A percentile compares a stretch with the other conserved stretches of the same genome.
Conservation (phyloP, 1,284 basidiomycete genomes). For the Sporisorium scitamineum region DNA sequence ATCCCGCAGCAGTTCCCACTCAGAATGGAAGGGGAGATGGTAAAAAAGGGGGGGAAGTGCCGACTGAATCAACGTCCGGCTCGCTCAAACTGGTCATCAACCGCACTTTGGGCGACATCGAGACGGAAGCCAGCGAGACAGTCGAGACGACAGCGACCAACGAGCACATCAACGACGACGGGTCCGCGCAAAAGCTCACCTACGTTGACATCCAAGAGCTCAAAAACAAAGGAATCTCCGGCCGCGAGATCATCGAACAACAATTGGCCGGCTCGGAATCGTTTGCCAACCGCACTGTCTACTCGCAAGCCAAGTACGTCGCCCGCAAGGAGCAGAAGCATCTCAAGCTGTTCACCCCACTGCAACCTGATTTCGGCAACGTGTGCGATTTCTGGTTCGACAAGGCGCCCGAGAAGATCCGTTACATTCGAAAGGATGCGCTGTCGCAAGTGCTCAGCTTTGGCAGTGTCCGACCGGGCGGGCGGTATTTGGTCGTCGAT, state of each 20-base stretch:
- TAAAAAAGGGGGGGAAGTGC: conserved; percentile 5
- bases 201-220: conserved; percentile 67
- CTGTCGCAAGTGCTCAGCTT: conserved; percentile 87
- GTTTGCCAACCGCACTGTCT: conserved; percentile 63
- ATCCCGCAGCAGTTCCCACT: conserved; percentile 3
- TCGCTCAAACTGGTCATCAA: conserved; percentile 52
- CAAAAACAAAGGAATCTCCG: conserved; percentile 63
- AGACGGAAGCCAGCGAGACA: conserved; percentile 43
- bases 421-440: conserved; percentile 87
- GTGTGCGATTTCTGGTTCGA: conserved; percentile 88
- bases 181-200: conserved; percentile 64
- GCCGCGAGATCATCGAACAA: conserved; percentile 65
- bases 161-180: conserved; percentile 68
- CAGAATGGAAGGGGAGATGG: conserved; percentile 13
- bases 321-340: conserved; percentile 72
- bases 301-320: conserved; percentile 65
- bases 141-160: conserved; percentile 67
- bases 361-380: conserved; percentile 88
- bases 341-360: conserved; percentile 85
- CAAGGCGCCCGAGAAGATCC: conserved; percentile 77
- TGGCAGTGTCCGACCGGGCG: conserved; percentile 85
- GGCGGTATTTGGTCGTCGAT: conserved; percentile 88
- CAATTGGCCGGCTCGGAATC: conserved; percentile 55
- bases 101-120: conserved; percentile 49
- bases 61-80: background rate